Conservation (phyloP, 1,284 basidiomycete genomes). For the Athelia sp. region DNA sequence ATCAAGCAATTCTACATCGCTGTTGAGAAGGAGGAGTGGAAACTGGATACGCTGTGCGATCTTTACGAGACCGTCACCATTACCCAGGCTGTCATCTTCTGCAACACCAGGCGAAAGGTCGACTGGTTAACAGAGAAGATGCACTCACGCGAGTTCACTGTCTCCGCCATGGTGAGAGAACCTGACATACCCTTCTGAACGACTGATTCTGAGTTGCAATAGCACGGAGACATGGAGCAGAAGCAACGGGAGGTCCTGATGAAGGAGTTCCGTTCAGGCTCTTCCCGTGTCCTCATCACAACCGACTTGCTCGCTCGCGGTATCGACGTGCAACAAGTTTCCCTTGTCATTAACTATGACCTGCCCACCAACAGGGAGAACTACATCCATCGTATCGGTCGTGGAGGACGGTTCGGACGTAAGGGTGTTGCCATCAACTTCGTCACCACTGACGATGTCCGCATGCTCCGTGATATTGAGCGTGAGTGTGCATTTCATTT, state of each 20-base stretch:
- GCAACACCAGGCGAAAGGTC: slow-evolving; percentile 96
- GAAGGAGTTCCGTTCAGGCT: slow-evolving; percentile 95
- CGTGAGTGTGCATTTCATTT: slow-evolving; percentile 28
- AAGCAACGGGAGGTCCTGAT: slow-evolving; percentile 99
- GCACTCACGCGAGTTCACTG: slow-evolving; percentile 94
- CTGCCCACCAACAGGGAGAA: slow-evolving; percentile 94
- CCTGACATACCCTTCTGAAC: too few species aligned
- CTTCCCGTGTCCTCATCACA: slow-evolving; percentile 96
- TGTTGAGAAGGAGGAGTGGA: slow-evolving; percentile 99
- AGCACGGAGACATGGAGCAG: slow-evolving; percentile 99
- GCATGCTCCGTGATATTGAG: slow-evolving; percentile 89
- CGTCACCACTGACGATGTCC: slow-evolving; percentile 87
- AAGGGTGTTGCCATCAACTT: slow-evolving; percentile 95
- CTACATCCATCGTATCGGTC: slow-evolving; percentile 97
- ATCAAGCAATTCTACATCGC: slow-evolving; percentile 99
- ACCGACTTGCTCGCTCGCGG: slow-evolving; percentile 99
- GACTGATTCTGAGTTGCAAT: too few species aligned
- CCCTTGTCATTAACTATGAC: slow-evolving; percentile 97
- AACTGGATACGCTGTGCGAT: slow-evolving; percentile 98
- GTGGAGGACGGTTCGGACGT: slow-evolving; percentile 91
- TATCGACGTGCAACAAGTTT: slow-evolving; percentile 98
- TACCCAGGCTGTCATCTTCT: slow-evolving; percentile 99
- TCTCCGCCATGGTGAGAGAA: slow-evolving; percentile 95
- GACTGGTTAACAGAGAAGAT: slow-evolving; percentile 99
- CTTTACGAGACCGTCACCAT: slow-evolving; percentile 98